A percentile compares a stretch with the other conserved stretches of the same genome.
Evolutionary conservation across 345 rosid species (phyloP).

Genomic region (Pugionium cornutum): DNA sequence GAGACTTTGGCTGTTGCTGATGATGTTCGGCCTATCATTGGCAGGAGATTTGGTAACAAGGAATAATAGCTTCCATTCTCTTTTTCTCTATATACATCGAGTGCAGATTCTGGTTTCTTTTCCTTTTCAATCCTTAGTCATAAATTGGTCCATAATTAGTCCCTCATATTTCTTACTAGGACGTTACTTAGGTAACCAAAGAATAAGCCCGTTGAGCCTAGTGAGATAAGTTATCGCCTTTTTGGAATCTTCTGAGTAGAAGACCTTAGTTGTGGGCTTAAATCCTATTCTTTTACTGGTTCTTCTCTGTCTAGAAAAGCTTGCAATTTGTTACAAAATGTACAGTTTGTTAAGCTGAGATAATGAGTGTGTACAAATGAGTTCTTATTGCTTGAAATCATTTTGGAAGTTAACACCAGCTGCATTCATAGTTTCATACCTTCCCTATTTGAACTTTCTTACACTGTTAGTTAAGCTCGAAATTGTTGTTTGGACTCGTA

Average conservation of each 20-base stretch:
- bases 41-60: constrained; percentile 66
- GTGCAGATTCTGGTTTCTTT: constrained; percentile 11
- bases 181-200: constrained; percentile 39
- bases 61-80: constrained; percentile 34
- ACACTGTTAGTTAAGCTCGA: constrained; percentile 8
- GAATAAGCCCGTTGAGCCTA: constrained; percentile 35
- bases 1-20: constrained; percentile 66
- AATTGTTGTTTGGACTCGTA: constrained; percentile 4
- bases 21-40: constrained; percentile 79
- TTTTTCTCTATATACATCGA: not conserved
- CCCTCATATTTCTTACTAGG: constrained; percentile 31
- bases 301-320: constrained; percentile 40
- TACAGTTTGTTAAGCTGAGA: constrained; percentile 41
- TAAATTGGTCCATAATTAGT: constrained; percentile 28
- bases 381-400: constrained; percentile 34
- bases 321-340: constrained; percentile 38
- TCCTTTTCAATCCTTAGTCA: not conserved
- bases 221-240: constrained; percentile 32
- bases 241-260: constrained; percentile 30
- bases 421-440: not conserved
- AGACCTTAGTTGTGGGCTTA: constrained; percentile 26
- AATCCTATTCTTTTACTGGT: constrained; percentile 25
- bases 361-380: constrained; percentile 41
- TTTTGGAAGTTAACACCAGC: constrained; percentile 28
- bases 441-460: not conserved